phyloP scores from a whole-genome alignment of 2,329 filamentous ascomycete genomes.

The Endothia cerciana region DNA sequence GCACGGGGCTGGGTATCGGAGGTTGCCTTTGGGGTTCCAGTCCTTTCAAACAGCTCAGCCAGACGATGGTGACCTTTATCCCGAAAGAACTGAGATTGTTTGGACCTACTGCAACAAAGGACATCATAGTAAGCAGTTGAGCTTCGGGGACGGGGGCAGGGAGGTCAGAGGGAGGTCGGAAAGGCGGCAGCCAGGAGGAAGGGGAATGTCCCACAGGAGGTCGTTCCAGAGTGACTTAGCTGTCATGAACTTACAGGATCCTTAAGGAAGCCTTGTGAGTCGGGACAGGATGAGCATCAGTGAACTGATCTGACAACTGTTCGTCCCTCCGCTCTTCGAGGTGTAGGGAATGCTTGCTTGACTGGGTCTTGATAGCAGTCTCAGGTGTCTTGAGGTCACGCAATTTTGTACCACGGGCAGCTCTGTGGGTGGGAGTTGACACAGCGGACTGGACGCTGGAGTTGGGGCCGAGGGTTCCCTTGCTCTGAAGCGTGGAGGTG shows the following conservation, averaged over 20 bases:
- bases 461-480: not conserved
- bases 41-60: not conserved
- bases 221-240: not conserved
- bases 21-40: not conserved
- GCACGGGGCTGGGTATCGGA: not conserved
- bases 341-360: not conserved
- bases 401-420: not conserved
- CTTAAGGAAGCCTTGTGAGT: not conserved
- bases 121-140: not conserved
- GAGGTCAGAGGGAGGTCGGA: not conserved
- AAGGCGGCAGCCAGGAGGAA: not conserved
- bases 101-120: not conserved
- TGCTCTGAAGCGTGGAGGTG: not conserved
- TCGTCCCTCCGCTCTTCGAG: not conserved
- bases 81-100: slow-evolving; percentile 5
- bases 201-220: not conserved
- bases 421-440: not conserved
- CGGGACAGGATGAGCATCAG: not conserved
- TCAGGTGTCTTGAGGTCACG: not conserved
- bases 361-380: not conserved
- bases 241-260: not conserved
- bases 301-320: not conserved
- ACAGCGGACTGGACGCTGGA: not conserved
- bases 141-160: not conserved
- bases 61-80: not conserved